These are phyloP conservation scores for Rhizomucor miehei DNA, from an alignment of 371 early-diverging fungal species.

Conservation along the genomic window DNA sequence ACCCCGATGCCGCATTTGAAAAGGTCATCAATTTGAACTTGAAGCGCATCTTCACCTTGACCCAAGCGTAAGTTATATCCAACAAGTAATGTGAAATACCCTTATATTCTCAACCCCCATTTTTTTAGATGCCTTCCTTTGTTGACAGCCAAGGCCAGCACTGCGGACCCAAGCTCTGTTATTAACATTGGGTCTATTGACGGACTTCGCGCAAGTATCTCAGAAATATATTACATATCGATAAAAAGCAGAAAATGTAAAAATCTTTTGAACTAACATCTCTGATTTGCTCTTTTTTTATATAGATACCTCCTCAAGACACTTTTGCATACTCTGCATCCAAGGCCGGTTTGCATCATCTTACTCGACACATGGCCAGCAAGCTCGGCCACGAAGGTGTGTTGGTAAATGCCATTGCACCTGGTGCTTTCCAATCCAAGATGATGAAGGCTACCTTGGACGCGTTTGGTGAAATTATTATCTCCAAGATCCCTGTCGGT, in stretches of 20 bases:
- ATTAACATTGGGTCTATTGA: slow-evolving; percentile 75
- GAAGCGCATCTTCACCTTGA: slow-evolving; percentile 74
- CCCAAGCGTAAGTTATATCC: slow-evolving; percentile 61
- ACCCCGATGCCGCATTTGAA: slow-evolving; percentile 65
- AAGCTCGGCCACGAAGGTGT: slow-evolving; percentile 55
- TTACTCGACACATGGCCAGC: slow-evolving; percentile 64
- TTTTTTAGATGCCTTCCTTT: slow-evolving; percentile 65
- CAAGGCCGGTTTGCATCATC: slow-evolving; percentile 77
- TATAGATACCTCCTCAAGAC: slow-evolving; percentile 20
- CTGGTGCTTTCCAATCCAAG: slow-evolving; percentile 84
- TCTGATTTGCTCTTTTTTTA: too few species aligned
- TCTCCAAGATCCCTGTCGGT: slow-evolving; percentile 58
- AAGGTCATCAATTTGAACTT: slow-evolving; percentile 82
- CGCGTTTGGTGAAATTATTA: slow-evolving; percentile 54
- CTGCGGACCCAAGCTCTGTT: slow-evolving; percentile 36
- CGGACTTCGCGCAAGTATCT: slow-evolving; percentile 52
- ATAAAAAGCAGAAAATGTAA: too few species aligned
- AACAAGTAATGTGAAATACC: not conserved
- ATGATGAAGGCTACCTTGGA: slow-evolving; percentile 85
- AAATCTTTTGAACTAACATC: too few species aligned
- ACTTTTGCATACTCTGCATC: slow-evolving; percentile 78
- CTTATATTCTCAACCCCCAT: too few species aligned
- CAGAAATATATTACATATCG: too few species aligned
- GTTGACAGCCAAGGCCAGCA: slow-evolving; percentile 62
- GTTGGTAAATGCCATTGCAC: slow-evolving; percentile 86